Evolutionary conservation across 2,329 filamentous ascomycete genomes (phyloP).

Genomic region (Ceratocystis alfenasii): DNA sequence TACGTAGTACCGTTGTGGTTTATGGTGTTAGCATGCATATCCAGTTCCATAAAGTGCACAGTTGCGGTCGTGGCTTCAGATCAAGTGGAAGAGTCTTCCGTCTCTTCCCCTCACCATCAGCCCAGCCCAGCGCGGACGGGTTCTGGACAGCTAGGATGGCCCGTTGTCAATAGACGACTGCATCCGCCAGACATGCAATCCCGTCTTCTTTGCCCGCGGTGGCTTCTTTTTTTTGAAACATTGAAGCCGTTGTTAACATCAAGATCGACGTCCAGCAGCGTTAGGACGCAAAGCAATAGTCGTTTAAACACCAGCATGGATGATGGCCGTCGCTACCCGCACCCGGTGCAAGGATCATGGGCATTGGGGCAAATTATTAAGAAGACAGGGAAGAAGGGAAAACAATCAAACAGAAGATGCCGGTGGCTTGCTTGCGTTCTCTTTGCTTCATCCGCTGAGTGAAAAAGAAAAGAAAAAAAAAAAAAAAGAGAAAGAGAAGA

Average conservation of each 20-base stretch:
- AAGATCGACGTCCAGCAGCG: neutral
- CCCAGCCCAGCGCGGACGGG: too few relatives aligned
- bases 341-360: constrained; percentile 8
- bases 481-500: neutral
- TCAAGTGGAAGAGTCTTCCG: neutral
- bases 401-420: neutral
- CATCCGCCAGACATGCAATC: too few relatives aligned
- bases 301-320: constrained; percentile 4
- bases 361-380: neutral
- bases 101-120: neutral
- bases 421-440: neutral
- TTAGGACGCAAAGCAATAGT: neutral
- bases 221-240: neutral
- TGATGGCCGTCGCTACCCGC: constrained; percentile 1
- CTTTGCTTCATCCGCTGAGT: neutral
- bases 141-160: too few relatives aligned
- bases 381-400: neutral
- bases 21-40: neutral
- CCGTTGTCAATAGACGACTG: too few relatives aligned
- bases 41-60: neutral
- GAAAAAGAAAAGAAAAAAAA: neutral
- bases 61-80: neutral
- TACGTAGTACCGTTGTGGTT: neutral
- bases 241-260: neutral
- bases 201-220: too few relatives aligned